Percentiles rank a stretch among this genome's conserved stretches.
Evolutionary conservation across 768 basidiomycete genomes (phyloP).

Genomic region (Psilocybe tampanensis): DNA sequence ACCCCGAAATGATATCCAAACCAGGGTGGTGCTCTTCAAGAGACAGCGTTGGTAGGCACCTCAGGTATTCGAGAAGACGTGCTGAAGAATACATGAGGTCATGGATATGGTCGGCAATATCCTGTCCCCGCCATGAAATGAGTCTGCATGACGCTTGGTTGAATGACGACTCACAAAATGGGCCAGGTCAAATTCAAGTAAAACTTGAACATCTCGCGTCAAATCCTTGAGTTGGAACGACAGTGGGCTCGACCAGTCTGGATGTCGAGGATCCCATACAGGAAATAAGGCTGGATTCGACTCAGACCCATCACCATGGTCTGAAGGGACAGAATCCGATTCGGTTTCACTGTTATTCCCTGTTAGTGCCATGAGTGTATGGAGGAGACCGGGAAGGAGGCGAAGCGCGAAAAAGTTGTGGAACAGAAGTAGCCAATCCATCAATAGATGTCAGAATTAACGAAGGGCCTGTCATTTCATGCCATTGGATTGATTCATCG

Average conservation of each 20-base stretch:
- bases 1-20: background rate
- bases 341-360: slow-evolving; percentile 52
- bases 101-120: background rate
- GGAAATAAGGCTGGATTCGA: background rate
- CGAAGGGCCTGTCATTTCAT: background rate
- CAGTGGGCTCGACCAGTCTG: background rate
- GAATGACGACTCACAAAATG: background rate
- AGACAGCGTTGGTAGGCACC: background rate
- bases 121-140: slow-evolving; percentile 1
- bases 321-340: slow-evolving; percentile 30
- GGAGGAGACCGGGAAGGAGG: background rate
- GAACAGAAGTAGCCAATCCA: background rate
- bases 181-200: slow-evolving; percentile 4
- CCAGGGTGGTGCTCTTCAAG: background rate
- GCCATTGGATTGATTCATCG: background rate
- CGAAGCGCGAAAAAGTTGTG: background rate
- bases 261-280: background rate
- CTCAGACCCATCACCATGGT: background rate
- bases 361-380: slow-evolving; percentile 12
- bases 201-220: slow-evolving; percentile 3
- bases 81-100: background rate
- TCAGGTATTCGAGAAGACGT: background rate
- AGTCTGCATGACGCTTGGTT: background rate
- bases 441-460: background rate
- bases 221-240: slow-evolving; percentile 5